Conservation (phyloP, 108 stramenopile species). For the Stephanodiscus minutulus region DNA sequence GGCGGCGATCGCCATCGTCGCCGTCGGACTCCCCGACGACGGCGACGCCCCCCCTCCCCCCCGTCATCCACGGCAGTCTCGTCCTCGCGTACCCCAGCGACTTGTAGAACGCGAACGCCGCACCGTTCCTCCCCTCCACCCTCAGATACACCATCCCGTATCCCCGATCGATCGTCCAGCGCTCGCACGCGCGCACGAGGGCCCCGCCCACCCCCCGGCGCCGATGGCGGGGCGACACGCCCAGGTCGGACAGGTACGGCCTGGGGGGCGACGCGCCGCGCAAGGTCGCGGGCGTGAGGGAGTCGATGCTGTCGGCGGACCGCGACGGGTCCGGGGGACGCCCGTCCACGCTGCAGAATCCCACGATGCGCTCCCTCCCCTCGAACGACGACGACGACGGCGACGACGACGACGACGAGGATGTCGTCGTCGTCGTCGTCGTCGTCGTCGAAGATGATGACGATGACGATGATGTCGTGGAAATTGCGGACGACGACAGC, state of each 20-base stretch:
- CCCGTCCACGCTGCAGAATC: constrained; percentile 45
- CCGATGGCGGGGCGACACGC: constrained; percentile 36
- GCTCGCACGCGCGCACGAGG: constrained; percentile 36
- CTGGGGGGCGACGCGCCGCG: constrained; percentile 37
- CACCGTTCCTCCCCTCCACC: constrained; percentile 28
- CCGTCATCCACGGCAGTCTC: constrained; percentile 32
- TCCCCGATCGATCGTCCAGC: constrained; percentile 26
- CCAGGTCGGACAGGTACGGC: constrained; percentile 45
- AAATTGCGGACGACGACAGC: constrained; percentile 18
- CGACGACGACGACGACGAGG: not conserved
- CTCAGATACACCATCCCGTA: constrained; percentile 37
- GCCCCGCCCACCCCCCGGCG: constrained; percentile 26
- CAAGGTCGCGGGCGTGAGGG: constrained; percentile 37
- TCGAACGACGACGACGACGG: not conserved
- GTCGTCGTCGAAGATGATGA: not conserved
- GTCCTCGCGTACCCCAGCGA: constrained; percentile 22
- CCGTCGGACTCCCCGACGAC: not conserved
- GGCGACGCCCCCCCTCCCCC: not conserved
- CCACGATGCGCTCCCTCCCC: constrained; percentile 24
- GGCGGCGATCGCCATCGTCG: no score
- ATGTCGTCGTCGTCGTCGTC: not conserved
- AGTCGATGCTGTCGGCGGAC: constrained; percentile 37
- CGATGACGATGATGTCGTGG: not conserved
- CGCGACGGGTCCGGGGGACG: constrained; percentile 33
- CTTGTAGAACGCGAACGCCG: constrained; percentile 22